phyloP scores from a whole-genome alignment of 352 stramenopile genomes.

The Pythium utonaiense region DNA sequence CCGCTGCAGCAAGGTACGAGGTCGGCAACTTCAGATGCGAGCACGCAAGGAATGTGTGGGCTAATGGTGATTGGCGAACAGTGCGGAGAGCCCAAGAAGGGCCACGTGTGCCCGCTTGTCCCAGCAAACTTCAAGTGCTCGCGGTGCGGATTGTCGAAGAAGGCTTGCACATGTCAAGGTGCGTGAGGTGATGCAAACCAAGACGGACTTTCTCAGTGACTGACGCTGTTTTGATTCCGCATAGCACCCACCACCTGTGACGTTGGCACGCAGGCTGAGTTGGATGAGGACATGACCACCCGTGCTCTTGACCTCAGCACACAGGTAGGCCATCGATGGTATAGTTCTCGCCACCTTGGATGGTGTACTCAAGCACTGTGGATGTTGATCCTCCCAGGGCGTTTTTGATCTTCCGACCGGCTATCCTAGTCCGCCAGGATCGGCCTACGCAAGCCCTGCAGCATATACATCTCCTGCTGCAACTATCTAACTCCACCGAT shows the following conservation, averaged over 20 bases:
- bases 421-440: conserved; percentile 41
- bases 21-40: no score
- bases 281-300: conserved; percentile 84
- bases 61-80: no score
- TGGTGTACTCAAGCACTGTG: no score
- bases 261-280: conserved; percentile 69
- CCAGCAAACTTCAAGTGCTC: conserved; percentile 81
- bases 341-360: no score
- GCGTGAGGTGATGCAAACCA: no score
- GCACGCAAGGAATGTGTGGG: no score
- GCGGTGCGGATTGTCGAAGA: conserved; percentile 72
- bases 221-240: no score
- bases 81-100: conserved; percentile 86
- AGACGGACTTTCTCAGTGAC: no score
- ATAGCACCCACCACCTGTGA: conserved; percentile 56
- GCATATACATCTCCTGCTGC: conserved; percentile 16
- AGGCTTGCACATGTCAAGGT: conserved; percentile 71
- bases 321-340: conserved; percentile 45
- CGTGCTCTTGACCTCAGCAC: conserved; percentile 64
- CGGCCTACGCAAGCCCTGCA: conserved; percentile 22
- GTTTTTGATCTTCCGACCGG: conserved; percentile 63
- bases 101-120: conserved; percentile 79
- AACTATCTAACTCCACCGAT: no score
- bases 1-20: conserved; percentile 82
- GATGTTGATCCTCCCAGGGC: conserved; percentile 40